phyloP scores from a whole-genome alignment of 805 yeast genomes.

The Zygosaccharomyces lentus region DNA sequence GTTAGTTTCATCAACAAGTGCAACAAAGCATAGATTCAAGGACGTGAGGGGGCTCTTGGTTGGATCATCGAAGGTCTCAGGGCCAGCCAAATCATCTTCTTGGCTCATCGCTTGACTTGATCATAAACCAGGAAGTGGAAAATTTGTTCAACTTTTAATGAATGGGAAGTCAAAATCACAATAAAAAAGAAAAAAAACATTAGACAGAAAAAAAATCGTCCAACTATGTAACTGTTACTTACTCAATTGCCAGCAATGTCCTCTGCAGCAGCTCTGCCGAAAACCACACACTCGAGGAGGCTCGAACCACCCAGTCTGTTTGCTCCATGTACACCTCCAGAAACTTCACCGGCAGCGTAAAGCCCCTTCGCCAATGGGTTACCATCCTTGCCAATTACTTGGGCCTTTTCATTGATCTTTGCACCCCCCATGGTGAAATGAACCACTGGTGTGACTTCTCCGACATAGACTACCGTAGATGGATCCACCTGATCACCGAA shows the following conservation, averaged over 20 bases:
- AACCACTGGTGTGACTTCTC: constrained; percentile 55
- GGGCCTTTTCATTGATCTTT: constrained; percentile 46
- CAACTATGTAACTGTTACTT: neutral
- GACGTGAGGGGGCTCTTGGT: neutral
- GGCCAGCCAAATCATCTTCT: neutral
- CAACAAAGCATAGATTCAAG: constrained; percentile 20
- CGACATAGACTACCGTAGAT: constrained; percentile 40
- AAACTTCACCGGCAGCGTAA: constrained; percentile 62
- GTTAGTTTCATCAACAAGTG: constrained; percentile 25
- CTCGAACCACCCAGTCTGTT: constrained; percentile 59
- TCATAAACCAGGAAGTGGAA: neutral
- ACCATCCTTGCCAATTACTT: constrained; percentile 38
- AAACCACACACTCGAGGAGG: constrained; percentile 56
- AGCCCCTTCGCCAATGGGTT: constrained; percentile 40
- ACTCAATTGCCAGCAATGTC: constrained; percentile 21
- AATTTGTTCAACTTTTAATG: neutral
- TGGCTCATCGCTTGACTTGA: neutral
- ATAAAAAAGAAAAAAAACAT: neutral
- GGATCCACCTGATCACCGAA: constrained; percentile 28
- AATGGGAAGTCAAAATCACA: neutral
- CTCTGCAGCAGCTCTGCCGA: constrained; percentile 50
- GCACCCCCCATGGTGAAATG: constrained; percentile 71
- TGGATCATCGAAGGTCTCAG: neutral
- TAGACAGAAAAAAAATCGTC: neutral
- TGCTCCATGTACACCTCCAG: constrained; percentile 66